Conservation (phyloP, 352 stramenopile species). For the Phytophthora podocarpi region DNA sequence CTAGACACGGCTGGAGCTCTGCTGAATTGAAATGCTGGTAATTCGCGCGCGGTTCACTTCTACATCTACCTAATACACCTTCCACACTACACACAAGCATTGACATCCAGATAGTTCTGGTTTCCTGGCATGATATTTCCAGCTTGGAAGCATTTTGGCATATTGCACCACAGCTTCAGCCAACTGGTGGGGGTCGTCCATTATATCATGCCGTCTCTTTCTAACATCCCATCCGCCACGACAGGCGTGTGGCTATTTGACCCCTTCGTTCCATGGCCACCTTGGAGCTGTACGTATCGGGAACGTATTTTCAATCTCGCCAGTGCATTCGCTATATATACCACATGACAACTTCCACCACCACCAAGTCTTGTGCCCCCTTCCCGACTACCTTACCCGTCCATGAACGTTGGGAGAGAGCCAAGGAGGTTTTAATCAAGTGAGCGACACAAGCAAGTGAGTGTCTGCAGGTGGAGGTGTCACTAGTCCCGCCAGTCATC, state of each 20-base stretch:
- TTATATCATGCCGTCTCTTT: conserved; percentile 18
- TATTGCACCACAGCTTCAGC: conserved; percentile 11
- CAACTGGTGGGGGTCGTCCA: background rate
- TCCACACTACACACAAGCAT: too few relatives aligned
- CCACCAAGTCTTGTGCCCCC: conserved; percentile 2
- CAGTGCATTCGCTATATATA: conserved; percentile 13
- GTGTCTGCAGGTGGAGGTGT: conserved; percentile 8
- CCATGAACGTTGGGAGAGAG: conserved; percentile 24
- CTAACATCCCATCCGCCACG: conserved; percentile 6
- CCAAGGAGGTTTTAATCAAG: too few relatives aligned
- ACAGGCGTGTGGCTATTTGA: conserved; percentile 5
- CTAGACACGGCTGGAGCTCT: background rate
- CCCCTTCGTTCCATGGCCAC: background rate
- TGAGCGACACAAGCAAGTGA: too few relatives aligned
- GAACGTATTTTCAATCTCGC: too few relatives aligned
- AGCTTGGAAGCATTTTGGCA: conserved; percentile 9
- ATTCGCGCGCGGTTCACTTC: background rate
- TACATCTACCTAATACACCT: too few relatives aligned
- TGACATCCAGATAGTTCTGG: conserved; percentile 12
- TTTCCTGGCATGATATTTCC: conserved; percentile 15
- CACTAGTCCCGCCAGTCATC: conserved; percentile 14
- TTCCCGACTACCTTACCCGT: background rate
- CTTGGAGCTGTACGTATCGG: too few relatives aligned
- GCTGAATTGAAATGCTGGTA: conserved; percentile 11
- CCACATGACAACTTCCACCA: background rate